Evolutionary conservation across 2,329 filamentous ascomycete genomes (phyloP).

Genomic region (Cercospora beticola): DNA sequence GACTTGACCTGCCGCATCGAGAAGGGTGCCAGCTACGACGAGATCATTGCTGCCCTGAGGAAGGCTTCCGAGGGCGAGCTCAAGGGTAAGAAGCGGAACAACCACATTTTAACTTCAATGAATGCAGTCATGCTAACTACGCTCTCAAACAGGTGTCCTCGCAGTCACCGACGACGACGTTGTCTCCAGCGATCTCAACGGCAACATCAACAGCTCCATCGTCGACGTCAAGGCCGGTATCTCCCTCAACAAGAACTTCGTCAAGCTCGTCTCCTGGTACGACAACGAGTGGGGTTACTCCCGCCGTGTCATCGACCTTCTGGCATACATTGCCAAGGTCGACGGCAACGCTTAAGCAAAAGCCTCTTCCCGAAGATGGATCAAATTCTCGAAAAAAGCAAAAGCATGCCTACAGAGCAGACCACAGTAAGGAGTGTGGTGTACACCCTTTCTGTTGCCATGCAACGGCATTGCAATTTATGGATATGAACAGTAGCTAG

Average conservation of each 20-base stretch:
- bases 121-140: neutral
- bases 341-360: conserved; percentile 37
- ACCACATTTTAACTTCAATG: neutral
- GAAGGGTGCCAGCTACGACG: conserved; percentile 82
- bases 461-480: conserved; percentile 7
- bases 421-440: neutral
- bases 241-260: conserved; percentile 95
- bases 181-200: conserved; percentile 91
- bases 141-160: conserved; percentile 66
- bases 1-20: conserved; percentile 92
- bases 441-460: neutral
- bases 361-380: neutral
- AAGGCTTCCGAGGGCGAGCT: conserved; percentile 77
- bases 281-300: conserved; percentile 99
- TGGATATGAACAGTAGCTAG: conserved; percentile 17
- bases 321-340: conserved; percentile 45
- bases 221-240: conserved; percentile 99
- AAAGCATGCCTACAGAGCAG: conserved; percentile 11
- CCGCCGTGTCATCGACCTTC: conserved; percentile 64
- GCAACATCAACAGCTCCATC: conserved; percentile 92
- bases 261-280: conserved; percentile 92
- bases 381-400: neutral
- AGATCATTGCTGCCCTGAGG: conserved; percentile 91
- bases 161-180: conserved; percentile 96
- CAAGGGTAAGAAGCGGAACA: conserved; percentile 65